Conservation (phyloP, 169 alveolate genomes). For the Babesia caballi region DNA sequence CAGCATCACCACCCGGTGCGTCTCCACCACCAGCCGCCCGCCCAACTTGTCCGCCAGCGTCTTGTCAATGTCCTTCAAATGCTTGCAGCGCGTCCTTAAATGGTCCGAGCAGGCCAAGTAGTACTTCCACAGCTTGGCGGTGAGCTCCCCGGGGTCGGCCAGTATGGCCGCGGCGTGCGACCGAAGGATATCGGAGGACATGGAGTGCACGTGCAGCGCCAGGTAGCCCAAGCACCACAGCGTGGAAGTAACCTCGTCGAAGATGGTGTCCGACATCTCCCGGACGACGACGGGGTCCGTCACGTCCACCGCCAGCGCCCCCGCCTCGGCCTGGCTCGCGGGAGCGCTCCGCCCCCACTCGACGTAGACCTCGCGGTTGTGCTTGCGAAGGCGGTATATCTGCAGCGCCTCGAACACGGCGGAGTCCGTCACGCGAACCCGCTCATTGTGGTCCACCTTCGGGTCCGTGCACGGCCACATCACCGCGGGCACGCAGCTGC, state of each 20-base stretch:
- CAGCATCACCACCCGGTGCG: neutral
- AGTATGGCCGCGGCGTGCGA: neutral
- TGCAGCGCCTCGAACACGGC: constrained; percentile 41
- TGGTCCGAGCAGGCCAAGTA: constrained; percentile 8
- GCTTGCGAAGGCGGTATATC: constrained; percentile 31
- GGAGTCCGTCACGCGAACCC: constrained; percentile 25
- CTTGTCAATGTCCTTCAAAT: constrained; percentile 7
- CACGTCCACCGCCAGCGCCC: constrained; percentile 35
- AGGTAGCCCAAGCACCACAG: constrained; percentile 20
- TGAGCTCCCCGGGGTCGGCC: neutral
- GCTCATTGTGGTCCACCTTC: constrained; percentile 3
- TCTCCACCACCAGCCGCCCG: constrained; percentile 18
- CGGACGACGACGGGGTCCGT: constrained; percentile 23
- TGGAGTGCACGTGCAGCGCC: constrained; percentile 12
- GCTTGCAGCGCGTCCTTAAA: neutral
- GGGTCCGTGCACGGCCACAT: constrained; percentile 46
- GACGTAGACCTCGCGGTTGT: constrained; percentile 29
- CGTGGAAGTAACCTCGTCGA: constrained; percentile 28
- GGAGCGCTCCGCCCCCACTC: constrained; percentile 21
- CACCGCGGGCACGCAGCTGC: constrained; percentile 28
- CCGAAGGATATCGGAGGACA: neutral
- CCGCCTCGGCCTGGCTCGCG: neutral
- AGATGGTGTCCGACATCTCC: constrained; percentile 45
- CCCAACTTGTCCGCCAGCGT: constrained; percentile 1
- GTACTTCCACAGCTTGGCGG: constrained; percentile 15